Base-by-base conservation (phyloP, 225 moss, liverwort and hornwort species). In the Marchantia polymorpha region DNA sequence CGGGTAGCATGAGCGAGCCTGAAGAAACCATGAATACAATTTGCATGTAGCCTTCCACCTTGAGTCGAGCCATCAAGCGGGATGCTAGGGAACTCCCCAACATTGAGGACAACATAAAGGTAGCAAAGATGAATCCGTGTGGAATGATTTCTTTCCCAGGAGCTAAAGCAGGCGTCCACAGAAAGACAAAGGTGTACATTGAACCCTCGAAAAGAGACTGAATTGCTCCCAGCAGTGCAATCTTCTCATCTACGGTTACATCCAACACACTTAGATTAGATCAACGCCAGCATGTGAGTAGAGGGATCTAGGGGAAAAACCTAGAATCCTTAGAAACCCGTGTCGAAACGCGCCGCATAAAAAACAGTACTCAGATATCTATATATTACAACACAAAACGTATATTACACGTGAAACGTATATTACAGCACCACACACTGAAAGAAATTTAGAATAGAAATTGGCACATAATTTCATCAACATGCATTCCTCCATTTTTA, bases 31-130 rank as follows among this genome's bases (percentile, higher is more conserved):
- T 76, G 46, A 99, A 99, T 12, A 99, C 94, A 75, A 90, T 70
- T 89, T 99, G 97, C 97, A 99, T 94, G 84, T 94, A 95, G 86
- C 88, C 86, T 87, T 99, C 97, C 80, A 99, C 97, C 85, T 91
- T 92, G 73, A 95, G 80, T 78, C 89, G 90, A 20, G 92, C 90
- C 83, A 93, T 90, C 14, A 94, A 89, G 59, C 97, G 93, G 81
- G 97, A 92, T 67, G 91, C 97, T 84, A 99, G 58, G n/a, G 97
- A 99, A 80, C 97, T 99, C 39, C 97, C 97, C 87, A 99, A 85
- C 97, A 99, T 99, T 30, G 97, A 94, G 31, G 97, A 90, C 70
- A 99, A 89, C 97, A 99, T 99, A 77, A 99, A 99, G 46, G 97
- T 99, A 65, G 97, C 92, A 81, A 99, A 99, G 64, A 99, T 95